A percentile compares a stretch with the other conserved stretches of the same genome.
These are phyloP conservation scores for Apiospora marii DNA, from an alignment of 2,329 filamentous ascomycete species.

Conservation along the genomic window DNA sequence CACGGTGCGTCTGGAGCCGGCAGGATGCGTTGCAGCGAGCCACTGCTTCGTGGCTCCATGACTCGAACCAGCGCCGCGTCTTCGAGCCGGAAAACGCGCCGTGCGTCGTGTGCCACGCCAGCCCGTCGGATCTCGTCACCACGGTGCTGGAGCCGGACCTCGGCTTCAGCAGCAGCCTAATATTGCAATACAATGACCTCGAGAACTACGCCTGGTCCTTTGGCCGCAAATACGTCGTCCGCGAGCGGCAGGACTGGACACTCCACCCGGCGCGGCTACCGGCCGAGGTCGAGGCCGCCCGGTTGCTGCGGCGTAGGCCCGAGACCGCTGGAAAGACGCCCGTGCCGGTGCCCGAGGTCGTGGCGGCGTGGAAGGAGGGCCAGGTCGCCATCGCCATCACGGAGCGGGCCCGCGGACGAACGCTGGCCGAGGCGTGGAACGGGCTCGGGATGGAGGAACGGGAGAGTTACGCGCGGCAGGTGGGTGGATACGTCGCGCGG, in stretches of 20 bases:
- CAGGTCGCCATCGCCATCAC: constrained; percentile 38
- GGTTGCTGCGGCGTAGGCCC: constrained; percentile 27
- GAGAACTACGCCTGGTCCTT: constrained; percentile 37
- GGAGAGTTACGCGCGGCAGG: constrained; percentile 34
- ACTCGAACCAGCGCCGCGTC: not conserved
- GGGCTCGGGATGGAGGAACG: constrained; percentile 27
- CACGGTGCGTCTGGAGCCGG: not conserved
- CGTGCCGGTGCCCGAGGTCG: constrained; percentile 36
- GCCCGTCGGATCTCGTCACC: constrained; percentile 31
- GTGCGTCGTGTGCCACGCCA: constrained; percentile 23
- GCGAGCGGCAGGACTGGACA: constrained; percentile 34
- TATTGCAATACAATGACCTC: constrained; percentile 37
- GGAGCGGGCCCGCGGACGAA: constrained; percentile 33
- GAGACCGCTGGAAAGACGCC: constrained; percentile 17
- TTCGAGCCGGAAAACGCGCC: not conserved
- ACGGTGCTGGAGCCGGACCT: constrained; percentile 32
- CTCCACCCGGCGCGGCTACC: constrained; percentile 29
- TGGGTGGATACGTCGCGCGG: constrained; percentile 32
- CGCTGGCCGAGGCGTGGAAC: constrained; percentile 40
- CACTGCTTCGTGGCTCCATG: not conserved
- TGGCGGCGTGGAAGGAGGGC: constrained; percentile 40
- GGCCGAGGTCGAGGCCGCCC: constrained; percentile 32
- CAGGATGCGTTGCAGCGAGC: not conserved
- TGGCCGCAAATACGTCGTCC: constrained; percentile 37
- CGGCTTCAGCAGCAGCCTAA: constrained; percentile 36